Evolutionary conservation across 176 grass and related monocot genomes (phyloP).

Genomic region (Lolium perenne): DNA sequence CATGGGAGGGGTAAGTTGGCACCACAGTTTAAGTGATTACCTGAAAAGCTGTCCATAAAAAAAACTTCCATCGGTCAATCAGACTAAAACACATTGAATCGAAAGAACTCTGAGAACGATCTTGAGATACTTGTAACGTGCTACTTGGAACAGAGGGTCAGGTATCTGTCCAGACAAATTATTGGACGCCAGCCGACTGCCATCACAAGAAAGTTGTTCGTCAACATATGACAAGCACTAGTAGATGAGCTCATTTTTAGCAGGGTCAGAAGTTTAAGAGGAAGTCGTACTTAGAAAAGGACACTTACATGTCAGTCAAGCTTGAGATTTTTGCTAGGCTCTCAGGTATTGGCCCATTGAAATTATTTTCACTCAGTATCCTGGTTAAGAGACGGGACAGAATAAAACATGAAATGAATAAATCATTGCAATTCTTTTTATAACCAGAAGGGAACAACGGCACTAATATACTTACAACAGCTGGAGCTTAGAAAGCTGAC

Average conservation of each 20-base stretch:
- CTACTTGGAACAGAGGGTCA: conserved; percentile 77
- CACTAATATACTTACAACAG: conserved; percentile 65
- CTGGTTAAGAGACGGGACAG: conserved; percentile 46
- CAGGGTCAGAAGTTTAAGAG: neutral
- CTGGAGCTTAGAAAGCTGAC: conserved; percentile 69
- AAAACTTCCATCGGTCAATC: conserved; percentile 51
- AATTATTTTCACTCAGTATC: conserved; percentile 87
- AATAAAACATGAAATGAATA: conserved; percentile 12
- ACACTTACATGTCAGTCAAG: conserved; percentile 85
- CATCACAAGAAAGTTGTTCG: conserved; percentile 42
- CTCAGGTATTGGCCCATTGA: conserved; percentile 75
- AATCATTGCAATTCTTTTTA: neutral
- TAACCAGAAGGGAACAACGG: neutral
- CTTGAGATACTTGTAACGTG: conserved; percentile 88
- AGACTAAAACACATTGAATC: conserved; percentile 13
- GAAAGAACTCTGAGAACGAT: conserved; percentile 21
- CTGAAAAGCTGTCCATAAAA: conserved; percentile 73
- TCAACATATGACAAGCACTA: neutral
- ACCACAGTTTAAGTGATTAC: conserved; percentile 89
- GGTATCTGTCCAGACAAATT: conserved; percentile 87
- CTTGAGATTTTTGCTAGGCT: conserved; percentile 68
- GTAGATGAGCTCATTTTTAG: neutral
- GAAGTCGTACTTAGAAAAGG: neutral
- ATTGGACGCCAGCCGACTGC: conserved; percentile 91
- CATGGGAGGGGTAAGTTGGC: conserved; percentile 70